Evolutionary conservation across 2,329 filamentous ascomycete genomes (phyloP), one percentile per base, ranked within the genome.

Genomic region (Byssoonygena ceratinophila): DNA sequence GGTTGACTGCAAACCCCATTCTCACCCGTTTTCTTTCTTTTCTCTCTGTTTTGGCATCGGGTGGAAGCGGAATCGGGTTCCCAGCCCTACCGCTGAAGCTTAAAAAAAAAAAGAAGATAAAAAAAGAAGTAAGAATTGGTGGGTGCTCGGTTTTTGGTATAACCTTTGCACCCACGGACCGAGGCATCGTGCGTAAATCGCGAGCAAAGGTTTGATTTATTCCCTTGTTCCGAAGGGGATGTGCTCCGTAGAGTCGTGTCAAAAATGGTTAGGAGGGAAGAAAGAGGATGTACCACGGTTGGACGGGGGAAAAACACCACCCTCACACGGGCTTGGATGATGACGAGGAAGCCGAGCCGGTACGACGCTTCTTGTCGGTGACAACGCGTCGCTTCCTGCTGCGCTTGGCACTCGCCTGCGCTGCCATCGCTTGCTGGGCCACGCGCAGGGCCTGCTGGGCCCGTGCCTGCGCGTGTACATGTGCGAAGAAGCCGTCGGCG

Each of bases 391-490:
- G 55, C 56, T 62, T 62, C 43, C 51, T 59, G n/a, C n/a, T n/a
- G 34, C 58, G 59, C 41, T 58, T 59, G 20, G 58, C 46, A 23
- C 61, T 18, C 20, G 49, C 49, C 49, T 52, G 49, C 31, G 56
- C 54, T 4, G 59, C 58, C 14, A 66, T 50, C 14, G 25, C 36
- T n/a, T 51, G 54, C 54, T 70, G 67, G 6, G 66, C 59, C 14
- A 64, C 61, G 23, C 68, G 66, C 31, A 68, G 54, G 4, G 66
- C 68, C 48, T 70, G 68, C 53, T 68, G 67, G 2, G 68, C 68
- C 44, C 67, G 66, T 14, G 69, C 68, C 23, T 71, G 66, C 5
- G 70, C 68, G 55, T 69, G 67, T 11, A 68, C 68, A 22, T 70
- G 61, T 3, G 50, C 43, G n/a, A 46, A 52, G 41, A 46, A 52